Conservation (phyloP, 116 monocot genomes). For the Iris pallida region DNA sequence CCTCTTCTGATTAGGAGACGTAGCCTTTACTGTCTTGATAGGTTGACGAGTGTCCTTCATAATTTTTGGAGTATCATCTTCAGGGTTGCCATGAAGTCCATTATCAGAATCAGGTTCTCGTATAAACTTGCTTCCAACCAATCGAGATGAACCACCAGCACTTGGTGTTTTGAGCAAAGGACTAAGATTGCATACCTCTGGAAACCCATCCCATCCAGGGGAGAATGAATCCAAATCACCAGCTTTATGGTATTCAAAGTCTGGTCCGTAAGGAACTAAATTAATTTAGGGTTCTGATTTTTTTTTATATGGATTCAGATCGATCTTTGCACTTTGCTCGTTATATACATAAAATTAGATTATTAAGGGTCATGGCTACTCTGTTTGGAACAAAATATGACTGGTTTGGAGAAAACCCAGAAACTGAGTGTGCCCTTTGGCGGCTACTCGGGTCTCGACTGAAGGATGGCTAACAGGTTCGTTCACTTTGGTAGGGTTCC, state of each 20-base stretch:
- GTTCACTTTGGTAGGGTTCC: too few relatives aligned
- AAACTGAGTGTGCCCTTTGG: too few relatives aligned
- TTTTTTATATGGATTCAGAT: too few relatives aligned
- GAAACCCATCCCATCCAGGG: slow-evolving; percentile 41
- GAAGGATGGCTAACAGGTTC: too few relatives aligned
- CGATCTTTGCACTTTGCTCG: too few relatives aligned
- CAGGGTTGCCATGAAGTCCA: slow-evolving; percentile 11
- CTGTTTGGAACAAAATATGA: too few relatives aligned
- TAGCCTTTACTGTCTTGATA: slow-evolving; percentile 22
- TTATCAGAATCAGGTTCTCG: slow-evolving; percentile 26
- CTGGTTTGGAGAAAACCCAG: too few relatives aligned
- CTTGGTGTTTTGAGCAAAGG: slow-evolving; percentile 20
- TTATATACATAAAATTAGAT: too few relatives aligned
- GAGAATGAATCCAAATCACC: slow-evolving; percentile 21
- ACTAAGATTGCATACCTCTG: slow-evolving; percentile 27
- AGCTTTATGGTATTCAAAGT: slow-evolving; percentile 3
- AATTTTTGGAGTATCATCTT: slow-evolving; percentile 47
- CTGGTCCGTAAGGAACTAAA: slow-evolving; percentile 5
- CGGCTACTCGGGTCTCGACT: too few relatives aligned
- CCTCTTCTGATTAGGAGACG: slow-evolving; percentile 62
- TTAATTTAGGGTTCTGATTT: too few relatives aligned
- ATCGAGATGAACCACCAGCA: slow-evolving; percentile 12
- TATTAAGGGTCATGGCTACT: too few relatives aligned
- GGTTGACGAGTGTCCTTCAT: slow-evolving; percentile 19
- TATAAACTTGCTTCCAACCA: slow-evolving; percentile 31